A percentile compares a stretch with the other conserved stretches of the same genome.
Evolutionary conservation across 2,329 filamentous ascomycete species (phyloP).

Genomic region (Grosmannia huntii): DNA sequence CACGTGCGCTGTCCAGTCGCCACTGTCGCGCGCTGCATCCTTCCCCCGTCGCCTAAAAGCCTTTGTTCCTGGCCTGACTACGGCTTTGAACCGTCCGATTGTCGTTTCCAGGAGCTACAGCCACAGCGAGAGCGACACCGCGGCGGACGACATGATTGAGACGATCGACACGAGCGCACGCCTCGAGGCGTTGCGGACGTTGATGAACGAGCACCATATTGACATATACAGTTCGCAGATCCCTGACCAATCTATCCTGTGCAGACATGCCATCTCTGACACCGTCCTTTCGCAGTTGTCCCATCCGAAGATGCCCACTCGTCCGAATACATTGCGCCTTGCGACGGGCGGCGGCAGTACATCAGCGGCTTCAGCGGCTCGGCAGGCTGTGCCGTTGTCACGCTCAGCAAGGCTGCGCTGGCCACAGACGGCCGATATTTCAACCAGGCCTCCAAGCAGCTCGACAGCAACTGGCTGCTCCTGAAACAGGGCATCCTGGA

Average conservation of each 20-base stretch:
- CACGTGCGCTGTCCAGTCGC: background rate
- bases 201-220: constrained; percentile 79
- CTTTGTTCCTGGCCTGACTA: background rate
- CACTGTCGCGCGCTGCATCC: background rate
- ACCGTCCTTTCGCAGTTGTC: constrained; percentile 49
- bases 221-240: constrained; percentile 70
- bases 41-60: background rate
- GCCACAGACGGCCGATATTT: constrained; percentile 97
- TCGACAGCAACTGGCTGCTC: constrained; percentile 82
- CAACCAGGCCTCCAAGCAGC: constrained; percentile 84
- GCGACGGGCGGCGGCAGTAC: constrained; percentile 79
- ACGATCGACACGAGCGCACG: constrained; percentile 67
- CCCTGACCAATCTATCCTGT: background rate
- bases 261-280: constrained; percentile 17
- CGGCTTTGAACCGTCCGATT: background rate
- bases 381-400: constrained; percentile 83
- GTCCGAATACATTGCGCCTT: constrained; percentile 96
- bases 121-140: constrained; percentile 10
- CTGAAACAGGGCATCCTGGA: constrained; percentile 89
- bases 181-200: constrained; percentile 60
- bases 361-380: constrained; percentile 94
- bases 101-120: constrained; percentile 1
- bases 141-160: constrained; percentile 44
- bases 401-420: constrained; percentile 71
- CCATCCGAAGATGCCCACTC: constrained; percentile 96